phyloP scores from a whole-genome alignment of 148 eudicot genomes.

The Camellia lanceoleosa region DNA sequence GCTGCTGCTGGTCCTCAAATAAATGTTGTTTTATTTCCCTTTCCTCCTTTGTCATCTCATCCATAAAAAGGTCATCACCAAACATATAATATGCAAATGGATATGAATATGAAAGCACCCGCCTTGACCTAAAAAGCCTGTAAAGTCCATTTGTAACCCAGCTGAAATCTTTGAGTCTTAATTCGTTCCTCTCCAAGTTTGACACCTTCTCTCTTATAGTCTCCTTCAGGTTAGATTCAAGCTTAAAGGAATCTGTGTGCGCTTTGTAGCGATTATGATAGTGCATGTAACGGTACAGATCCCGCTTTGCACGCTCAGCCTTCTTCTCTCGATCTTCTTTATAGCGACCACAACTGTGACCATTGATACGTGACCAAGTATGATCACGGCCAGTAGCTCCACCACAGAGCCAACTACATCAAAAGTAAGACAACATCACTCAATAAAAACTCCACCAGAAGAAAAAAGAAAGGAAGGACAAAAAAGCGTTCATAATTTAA shows the following conservation, averaged over 20 bases:
- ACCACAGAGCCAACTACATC: slow-evolving; percentile 61
- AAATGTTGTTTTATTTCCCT: slow-evolving; percentile 55
- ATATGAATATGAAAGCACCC: slow-evolving; percentile 66
- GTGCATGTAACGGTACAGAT: slow-evolving; percentile 62
- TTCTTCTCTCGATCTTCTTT: slow-evolving; percentile 45
- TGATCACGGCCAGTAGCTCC: slow-evolving; percentile 52
- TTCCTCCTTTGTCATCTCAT: slow-evolving; percentile 50
- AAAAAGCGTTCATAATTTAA: too few species aligned
- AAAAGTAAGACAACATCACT: slow-evolving; percentile 15
- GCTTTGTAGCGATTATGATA: slow-evolving; percentile 71
- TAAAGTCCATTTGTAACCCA: slow-evolving; percentile 68
- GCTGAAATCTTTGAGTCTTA: slow-evolving; percentile 45
- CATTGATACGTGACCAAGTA: slow-evolving; percentile 43
- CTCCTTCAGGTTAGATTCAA: slow-evolving; percentile 50
- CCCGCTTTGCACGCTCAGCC: slow-evolving; percentile 48
- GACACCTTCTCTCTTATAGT: slow-evolving; percentile 44
- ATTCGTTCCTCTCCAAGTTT: slow-evolving; percentile 34
- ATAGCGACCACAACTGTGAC: slow-evolving; percentile 67
- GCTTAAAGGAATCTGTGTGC: slow-evolving; percentile 68
- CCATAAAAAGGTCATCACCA: slow-evolving; percentile 61
- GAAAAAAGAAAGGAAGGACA: background rate
- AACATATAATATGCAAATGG: slow-evolving; percentile 82
- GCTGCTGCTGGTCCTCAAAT: slow-evolving; percentile 84
- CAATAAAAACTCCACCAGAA: background rate
- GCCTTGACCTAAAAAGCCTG: slow-evolving; percentile 68